phyloP scores from a whole-genome alignment of 2,329 filamentous ascomycete genomes.

The Hypoxylon sp. region DNA sequence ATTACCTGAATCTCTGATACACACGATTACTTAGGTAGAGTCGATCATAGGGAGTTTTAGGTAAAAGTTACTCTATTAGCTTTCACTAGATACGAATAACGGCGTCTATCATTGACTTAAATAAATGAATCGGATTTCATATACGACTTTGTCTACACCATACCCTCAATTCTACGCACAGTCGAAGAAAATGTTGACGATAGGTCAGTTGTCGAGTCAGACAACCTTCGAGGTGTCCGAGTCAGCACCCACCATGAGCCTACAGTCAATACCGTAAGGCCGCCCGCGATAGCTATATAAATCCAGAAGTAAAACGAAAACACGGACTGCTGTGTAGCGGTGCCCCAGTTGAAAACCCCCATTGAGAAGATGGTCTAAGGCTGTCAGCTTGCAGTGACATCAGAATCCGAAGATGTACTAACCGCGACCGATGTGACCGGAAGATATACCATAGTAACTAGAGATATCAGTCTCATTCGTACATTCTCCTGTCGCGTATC shows the following conservation, averaged over 20 bases:
- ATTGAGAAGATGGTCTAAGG: constrained; percentile 37
- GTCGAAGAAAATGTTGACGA: not conserved
- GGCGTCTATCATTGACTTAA: too few relatives aligned
- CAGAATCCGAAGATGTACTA: not conserved
- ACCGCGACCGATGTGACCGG: constrained; percentile 35
- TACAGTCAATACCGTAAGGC: constrained; percentile 28
- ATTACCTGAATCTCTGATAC: too few relatives aligned
- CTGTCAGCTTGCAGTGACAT: not conserved
- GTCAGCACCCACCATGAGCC: constrained; percentile 32
- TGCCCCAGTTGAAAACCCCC: constrained; percentile 36
- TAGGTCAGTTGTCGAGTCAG: not conserved
- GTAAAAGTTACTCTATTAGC: too few relatives aligned
- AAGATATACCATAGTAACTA: constrained; percentile 37
- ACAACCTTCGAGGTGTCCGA: not conserved
- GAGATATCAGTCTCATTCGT: constrained; percentile 34
- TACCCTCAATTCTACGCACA: not conserved
- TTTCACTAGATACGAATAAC: too few relatives aligned
- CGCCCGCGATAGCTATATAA: constrained; percentile 31
- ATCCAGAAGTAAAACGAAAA: constrained; percentile 38
- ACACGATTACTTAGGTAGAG: too few relatives aligned
- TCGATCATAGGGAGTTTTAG: too few relatives aligned
- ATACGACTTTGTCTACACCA: not conserved
- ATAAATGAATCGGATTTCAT: not conserved
- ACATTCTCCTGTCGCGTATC: constrained; percentile 24
- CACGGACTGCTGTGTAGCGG: constrained; percentile 1